Evolutionary conservation across 192 early-diverging fungal genomes (phyloP).

Genomic region (Coemansia sp.): DNA sequence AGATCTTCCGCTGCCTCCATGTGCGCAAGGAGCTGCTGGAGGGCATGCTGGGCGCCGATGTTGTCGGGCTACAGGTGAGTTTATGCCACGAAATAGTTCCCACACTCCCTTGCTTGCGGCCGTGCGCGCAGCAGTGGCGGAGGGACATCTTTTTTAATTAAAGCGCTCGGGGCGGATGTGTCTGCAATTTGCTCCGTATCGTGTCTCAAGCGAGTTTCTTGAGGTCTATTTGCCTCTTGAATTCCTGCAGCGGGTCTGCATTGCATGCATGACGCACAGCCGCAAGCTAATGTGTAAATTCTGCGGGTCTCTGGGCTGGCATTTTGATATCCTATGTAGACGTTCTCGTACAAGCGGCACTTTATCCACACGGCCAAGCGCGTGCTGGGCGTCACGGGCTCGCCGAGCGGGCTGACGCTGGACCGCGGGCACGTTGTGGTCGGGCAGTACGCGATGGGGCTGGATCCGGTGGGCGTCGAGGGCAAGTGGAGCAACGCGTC

Average conservation of each 20-base stretch:
- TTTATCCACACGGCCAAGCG: constrained; percentile 88
- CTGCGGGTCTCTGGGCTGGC: background rate
- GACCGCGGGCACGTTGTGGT: constrained; percentile 78
- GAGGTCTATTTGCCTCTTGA: background rate
- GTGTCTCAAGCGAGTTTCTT: background rate
- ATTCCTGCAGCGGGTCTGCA: background rate
- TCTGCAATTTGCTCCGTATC: background rate
- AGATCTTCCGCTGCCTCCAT: constrained; percentile 90
- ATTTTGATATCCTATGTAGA: constrained; percentile 55
- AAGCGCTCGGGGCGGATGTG: constrained; percentile 7
- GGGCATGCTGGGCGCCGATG: constrained; percentile 84
- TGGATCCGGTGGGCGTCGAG: constrained; percentile 75
- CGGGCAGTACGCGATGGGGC: constrained; percentile 94
- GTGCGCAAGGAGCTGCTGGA: constrained; percentile 83
- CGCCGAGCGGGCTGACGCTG: constrained; percentile 80
- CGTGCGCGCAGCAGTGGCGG: background rate
- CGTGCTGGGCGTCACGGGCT: constrained; percentile 82
- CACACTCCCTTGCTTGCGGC: background rate
- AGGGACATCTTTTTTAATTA: constrained; percentile 13
- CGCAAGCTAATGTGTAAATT: background rate
- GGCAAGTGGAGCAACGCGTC: constrained; percentile 65
- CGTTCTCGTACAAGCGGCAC: constrained; percentile 89
- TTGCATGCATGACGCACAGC: background rate
- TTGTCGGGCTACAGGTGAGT: constrained; percentile 79
- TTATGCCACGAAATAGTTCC: background rate